Conservation (phyloP, 306 rosid genomes). For the Corylus avellana region DNA sequence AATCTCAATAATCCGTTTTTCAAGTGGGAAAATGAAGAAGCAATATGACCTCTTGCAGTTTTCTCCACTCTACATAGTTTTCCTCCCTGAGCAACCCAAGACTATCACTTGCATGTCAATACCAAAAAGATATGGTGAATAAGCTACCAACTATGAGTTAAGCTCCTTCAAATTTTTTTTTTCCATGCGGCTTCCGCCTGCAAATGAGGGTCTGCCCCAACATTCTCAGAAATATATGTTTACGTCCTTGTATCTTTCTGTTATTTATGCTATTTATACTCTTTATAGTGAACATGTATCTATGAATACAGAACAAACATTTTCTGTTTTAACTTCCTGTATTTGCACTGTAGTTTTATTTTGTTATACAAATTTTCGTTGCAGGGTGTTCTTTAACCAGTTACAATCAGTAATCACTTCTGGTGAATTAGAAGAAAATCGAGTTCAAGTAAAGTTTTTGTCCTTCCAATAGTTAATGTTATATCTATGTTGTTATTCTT, state of each 20-base stretch:
- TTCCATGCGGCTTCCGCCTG: background rate
- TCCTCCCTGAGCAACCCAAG: too few relatives aligned
- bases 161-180: background rate
- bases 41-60: background rate
- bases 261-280: background rate
- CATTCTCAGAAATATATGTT: background rate
- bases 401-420: constrained; percentile 55
- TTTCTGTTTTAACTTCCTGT: constrained; percentile 12
- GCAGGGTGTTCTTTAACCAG: constrained; percentile 73
- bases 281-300: background rate
- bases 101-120: background rate
- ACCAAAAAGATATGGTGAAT: background rate
- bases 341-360: constrained; percentile 11
- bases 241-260: background rate
- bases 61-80: background rate
- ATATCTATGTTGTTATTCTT: constrained; percentile 20
- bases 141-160: background rate
- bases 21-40: background rate
- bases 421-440: constrained; percentile 57
- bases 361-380: constrained; percentile 16
- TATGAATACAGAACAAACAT: constrained; percentile 1
- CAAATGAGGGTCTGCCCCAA: background rate
- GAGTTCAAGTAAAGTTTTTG: constrained; percentile 58
- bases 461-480: constrained; percentile 25
- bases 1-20: background rate